These are phyloP conservation scores for Cyclocybe cylindracea DNA, from an alignment of 768 basidiomycete species.

Conservation along the genomic window DNA sequence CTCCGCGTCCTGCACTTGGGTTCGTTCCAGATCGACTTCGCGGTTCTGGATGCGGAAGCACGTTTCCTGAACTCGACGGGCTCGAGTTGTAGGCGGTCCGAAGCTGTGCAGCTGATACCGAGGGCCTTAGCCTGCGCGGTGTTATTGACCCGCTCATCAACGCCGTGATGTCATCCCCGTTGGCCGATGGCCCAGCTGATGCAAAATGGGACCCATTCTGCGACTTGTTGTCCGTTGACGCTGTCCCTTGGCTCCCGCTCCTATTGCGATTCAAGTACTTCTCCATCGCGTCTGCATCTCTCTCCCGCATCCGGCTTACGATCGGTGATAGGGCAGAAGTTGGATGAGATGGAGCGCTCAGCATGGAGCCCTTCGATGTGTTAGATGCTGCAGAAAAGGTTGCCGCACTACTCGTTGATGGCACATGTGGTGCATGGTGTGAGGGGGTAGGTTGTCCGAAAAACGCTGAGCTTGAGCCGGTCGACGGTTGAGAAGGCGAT, in stretches of 20 bases:
- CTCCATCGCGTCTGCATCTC: conserved; percentile 86
- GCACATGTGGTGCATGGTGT: conserved; percentile 28
- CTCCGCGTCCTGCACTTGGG: conserved; percentile 49
- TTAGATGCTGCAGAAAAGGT: conserved; percentile 29
- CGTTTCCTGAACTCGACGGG: conserved; percentile 27
- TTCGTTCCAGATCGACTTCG: conserved; percentile 71
- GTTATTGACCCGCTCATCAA: conserved; percentile 54
- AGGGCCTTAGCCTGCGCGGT: conserved; percentile 67
- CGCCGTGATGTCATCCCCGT: conserved; percentile 55
- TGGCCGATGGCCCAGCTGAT: conserved; percentile 51
- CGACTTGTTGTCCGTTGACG: conserved; percentile 72
- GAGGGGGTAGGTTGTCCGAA: conserved; percentile 30
- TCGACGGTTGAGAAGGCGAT: conserved; percentile 58
- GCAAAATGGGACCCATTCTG: conserved; percentile 54
- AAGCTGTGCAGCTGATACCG: conserved; percentile 77
- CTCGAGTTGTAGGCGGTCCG: conserved; percentile 48
- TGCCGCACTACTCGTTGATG: conserved; percentile 30
- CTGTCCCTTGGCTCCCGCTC: conserved; percentile 75
- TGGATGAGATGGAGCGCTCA: conserved; percentile 34
- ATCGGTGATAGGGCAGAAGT: conserved; percentile 70
- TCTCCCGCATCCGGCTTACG: conserved; percentile 77
- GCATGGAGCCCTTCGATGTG: conserved; percentile 36
- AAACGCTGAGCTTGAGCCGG: conserved; percentile 43
- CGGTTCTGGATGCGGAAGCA: conserved; percentile 41
- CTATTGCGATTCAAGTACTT: conserved; percentile 82